These are phyloP conservation scores for Iris macrosiphon DNA, from an alignment of 106 monocot genomes.

Conservation along the genomic window DNA sequence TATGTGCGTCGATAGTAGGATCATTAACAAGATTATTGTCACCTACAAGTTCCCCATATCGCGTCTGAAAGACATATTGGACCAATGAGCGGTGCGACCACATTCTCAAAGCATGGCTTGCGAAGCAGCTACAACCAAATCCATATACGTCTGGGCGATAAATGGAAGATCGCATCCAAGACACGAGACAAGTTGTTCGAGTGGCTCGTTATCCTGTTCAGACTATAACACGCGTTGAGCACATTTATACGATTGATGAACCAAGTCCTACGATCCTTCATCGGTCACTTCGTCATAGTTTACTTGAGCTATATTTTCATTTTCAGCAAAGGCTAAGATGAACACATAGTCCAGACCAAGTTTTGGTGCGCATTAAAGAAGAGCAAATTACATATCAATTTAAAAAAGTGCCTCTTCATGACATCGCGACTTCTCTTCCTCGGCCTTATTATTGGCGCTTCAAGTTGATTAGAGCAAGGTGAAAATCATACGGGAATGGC, in stretches of 20 bases:
- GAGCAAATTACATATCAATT: not conserved
- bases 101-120: not conserved
- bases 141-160: not conserved
- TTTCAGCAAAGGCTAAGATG: not conserved
- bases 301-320: constrained; percentile 1
- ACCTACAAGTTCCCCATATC: not conserved
- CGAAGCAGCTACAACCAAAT: not conserved
- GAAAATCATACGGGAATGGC: not conserved
- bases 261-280: not conserved
- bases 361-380: not conserved
- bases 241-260: not conserved
- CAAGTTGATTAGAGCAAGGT: not conserved
- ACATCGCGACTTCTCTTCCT: not conserved
- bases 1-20: not conserved
- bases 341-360: not conserved
- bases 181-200: not conserved
- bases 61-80: not conserved
- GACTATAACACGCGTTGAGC: not conserved
- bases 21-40: not conserved
- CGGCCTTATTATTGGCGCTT: not conserved
- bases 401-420: not conserved
- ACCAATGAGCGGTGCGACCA: not conserved
- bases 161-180: constrained; percentile 1
- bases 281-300: not conserved
- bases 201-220: not conserved